These are phyloP conservation scores for Coccomyxa subellipsoidea DNA, from an alignment of 163 green algal genomes.

Conservation along the genomic window DNA sequence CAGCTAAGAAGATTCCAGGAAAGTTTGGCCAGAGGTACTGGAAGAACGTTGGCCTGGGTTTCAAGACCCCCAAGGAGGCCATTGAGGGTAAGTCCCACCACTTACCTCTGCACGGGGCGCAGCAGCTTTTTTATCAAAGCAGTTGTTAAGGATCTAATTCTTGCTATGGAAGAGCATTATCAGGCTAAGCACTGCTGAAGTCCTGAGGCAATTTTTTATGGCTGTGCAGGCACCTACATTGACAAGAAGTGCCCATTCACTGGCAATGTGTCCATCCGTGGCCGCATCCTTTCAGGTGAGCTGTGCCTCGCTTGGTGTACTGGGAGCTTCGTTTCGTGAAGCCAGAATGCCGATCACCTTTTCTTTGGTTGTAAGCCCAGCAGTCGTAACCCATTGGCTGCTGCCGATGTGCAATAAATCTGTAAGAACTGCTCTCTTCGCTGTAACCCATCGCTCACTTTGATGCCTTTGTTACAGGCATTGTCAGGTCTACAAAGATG, in stretches of 20 bases:
- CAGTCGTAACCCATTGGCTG: no score
- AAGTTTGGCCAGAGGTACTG: constrained; percentile 91
- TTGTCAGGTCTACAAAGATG: constrained; percentile 98
- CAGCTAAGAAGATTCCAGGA: constrained; percentile 77
- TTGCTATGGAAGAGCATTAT: no score
- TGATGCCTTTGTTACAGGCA: constrained; percentile 33
- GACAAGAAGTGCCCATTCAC: constrained; percentile 99
- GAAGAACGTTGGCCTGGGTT: constrained; percentile 96
- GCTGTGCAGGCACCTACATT: constrained; percentile 91
- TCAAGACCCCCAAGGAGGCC: constrained; percentile 97
- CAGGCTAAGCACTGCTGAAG: no score
- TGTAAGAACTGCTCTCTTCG: no score
- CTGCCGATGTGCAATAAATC: no score
- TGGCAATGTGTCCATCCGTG: constrained; percentile 96
- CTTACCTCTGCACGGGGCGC: no score
- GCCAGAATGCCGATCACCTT: neutral
- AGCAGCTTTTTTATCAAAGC: no score
- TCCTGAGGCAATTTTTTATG: neutral
- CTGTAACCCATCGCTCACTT: no score
- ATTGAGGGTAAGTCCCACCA: constrained; percentile 89
- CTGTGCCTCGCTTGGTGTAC: neutral
- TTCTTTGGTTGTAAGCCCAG: neutral
- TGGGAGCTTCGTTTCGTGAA: no score
- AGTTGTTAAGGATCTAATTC: no score
- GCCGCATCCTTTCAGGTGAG: constrained; percentile 86